These are phyloP conservation scores for Yarrowia alimentaria DNA, from an alignment of 805 yeast genomes.

Conservation along the genomic window DNA sequence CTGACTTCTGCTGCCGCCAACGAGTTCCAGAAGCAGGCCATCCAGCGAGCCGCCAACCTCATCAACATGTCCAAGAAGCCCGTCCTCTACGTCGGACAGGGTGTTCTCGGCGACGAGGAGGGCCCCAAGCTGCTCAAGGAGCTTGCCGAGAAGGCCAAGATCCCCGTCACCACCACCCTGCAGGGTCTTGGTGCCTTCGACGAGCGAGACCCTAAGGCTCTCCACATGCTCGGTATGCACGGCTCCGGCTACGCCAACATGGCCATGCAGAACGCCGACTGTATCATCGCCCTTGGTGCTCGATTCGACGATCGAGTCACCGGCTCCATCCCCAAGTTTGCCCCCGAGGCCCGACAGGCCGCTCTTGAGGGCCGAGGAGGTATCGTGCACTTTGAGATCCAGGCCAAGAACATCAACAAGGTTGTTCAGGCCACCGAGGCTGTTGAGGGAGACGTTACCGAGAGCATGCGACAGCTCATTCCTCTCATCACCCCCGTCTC, in stretches of 20 bases:
- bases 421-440: constrained; percentile 94
- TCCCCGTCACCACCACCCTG: constrained; percentile 94
- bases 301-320: constrained; percentile 99
- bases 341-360: constrained; percentile 89
- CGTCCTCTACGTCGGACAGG: constrained; percentile 87
- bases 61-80: constrained; percentile 85
- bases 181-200: constrained; percentile 95
- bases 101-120: constrained; percentile 73
- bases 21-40: constrained; percentile 71
- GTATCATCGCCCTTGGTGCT: constrained; percentile 92
- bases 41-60: constrained; percentile 72
- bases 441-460: constrained; percentile 91
- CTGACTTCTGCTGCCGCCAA: constrained; percentile 68
- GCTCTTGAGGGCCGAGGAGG: constrained; percentile 90
- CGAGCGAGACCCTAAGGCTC: constrained; percentile 82
- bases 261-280: constrained; percentile 91
- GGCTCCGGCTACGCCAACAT: constrained; percentile 93
- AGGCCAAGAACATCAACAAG: constrained; percentile 96
- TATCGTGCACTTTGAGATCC: constrained; percentile 91
- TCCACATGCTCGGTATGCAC: constrained; percentile 98
- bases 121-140: constrained; percentile 79
- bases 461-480: constrained; percentile 67
- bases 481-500: constrained; percentile 64
- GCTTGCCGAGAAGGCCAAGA: constrained; percentile 83
- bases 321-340: constrained; percentile 77